Percentiles rank a stretch among this genome's conserved stretches.
These are phyloP conservation scores for Sphaerulina musiva DNA, from an alignment of 2,329 filamentous ascomycete genomes.

Conservation along the genomic window DNA sequence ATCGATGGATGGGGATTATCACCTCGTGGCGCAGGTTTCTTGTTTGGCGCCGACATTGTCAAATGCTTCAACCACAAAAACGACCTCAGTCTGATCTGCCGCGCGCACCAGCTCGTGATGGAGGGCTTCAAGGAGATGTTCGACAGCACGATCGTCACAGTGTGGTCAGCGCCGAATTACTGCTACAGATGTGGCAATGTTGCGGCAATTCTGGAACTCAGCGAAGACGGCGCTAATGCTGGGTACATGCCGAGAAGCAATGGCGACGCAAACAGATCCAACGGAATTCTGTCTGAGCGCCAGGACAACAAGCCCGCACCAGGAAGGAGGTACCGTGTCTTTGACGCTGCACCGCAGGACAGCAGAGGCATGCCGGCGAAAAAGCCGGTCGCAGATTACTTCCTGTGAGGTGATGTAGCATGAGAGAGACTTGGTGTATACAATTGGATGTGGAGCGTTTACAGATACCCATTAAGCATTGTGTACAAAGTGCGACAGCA, in stretches of 20 bases:
- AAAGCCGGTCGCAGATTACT: slow-evolving; percentile 96
- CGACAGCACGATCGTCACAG: slow-evolving; percentile 80
- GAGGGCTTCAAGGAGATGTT: slow-evolving; percentile 91
- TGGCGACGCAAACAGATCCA: slow-evolving; percentile 54
- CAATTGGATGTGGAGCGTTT: slow-evolving; percentile 10
- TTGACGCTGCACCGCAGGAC: slow-evolving; percentile 94
- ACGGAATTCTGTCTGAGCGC: slow-evolving; percentile 40
- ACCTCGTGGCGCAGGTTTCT: slow-evolving; percentile 60
- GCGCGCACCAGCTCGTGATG: slow-evolving; percentile 69
- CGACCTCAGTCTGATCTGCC: slow-evolving; percentile 62
- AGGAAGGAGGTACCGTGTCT: slow-evolving; percentile 84
- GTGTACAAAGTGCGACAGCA: no score
- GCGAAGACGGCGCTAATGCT: slow-evolving; percentile 63
- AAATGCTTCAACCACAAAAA: slow-evolving; percentile 66
- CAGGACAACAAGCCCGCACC: slow-evolving; percentile 55
- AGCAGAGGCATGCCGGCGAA: slow-evolving; percentile 96
- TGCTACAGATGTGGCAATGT: slow-evolving; percentile 94
- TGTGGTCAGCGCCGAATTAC: slow-evolving; percentile 90
- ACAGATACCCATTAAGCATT: slow-evolving; percentile 12
- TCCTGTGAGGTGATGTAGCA: slow-evolving; percentile 49
- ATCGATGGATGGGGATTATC: slow-evolving; percentile 63
- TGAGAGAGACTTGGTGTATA: not conserved
- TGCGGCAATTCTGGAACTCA: slow-evolving; percentile 85
- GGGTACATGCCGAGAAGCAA: slow-evolving; percentile 52
- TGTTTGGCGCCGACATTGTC: slow-evolving; percentile 63